These are phyloP conservation scores for Obelidium mucronatum DNA, from an alignment of 192 early-diverging fungal species.

Conservation along the genomic window DNA sequence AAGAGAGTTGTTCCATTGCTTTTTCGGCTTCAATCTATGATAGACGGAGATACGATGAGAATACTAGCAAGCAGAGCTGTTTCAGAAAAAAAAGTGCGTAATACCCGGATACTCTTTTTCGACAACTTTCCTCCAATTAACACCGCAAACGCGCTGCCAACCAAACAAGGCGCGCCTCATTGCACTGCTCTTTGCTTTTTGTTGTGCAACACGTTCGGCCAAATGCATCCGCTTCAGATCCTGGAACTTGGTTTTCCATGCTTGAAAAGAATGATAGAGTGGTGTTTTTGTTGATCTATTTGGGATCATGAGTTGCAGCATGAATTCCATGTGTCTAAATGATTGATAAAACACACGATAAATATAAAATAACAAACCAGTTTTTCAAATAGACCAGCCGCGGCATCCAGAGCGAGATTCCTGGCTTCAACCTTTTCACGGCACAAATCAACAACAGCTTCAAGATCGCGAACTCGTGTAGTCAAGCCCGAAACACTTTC, in stretches of 20 bases:
- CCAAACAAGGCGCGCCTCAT: slow-evolving; percentile 35
- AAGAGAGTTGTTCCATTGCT: slow-evolving; percentile 38
- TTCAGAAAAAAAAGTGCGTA: background rate
- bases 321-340: too few species aligned
- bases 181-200: background rate
- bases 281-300: slow-evolving; percentile 1
- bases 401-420: slow-evolving; percentile 10
- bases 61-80: too few species aligned
- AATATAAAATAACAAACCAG: too few species aligned
- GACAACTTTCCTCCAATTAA: slow-evolving; percentile 43
- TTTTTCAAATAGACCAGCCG: slow-evolving; percentile 1
- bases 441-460: slow-evolving; percentile 9
- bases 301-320: too few species aligned
- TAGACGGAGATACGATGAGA: background rate
- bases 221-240: slow-evolving; percentile 29
- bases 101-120: slow-evolving; percentile 46
- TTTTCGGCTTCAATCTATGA: slow-evolving; percentile 49
- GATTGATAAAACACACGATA: background rate
- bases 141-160: slow-evolving; percentile 51
- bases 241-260: slow-evolving; percentile 44
- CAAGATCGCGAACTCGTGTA: slow-evolving; percentile 21
- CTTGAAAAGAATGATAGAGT: slow-evolving; percentile 18
- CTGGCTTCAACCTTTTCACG: slow-evolving; percentile 15
- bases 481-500: slow-evolving; percentile 26
- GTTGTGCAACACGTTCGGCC: slow-evolving; percentile 33